Evolutionary conservation across 208 protist species (phyloP), one percentile per base, ranked within the genome.

Genomic region (Angomonas desouzai): DNA sequence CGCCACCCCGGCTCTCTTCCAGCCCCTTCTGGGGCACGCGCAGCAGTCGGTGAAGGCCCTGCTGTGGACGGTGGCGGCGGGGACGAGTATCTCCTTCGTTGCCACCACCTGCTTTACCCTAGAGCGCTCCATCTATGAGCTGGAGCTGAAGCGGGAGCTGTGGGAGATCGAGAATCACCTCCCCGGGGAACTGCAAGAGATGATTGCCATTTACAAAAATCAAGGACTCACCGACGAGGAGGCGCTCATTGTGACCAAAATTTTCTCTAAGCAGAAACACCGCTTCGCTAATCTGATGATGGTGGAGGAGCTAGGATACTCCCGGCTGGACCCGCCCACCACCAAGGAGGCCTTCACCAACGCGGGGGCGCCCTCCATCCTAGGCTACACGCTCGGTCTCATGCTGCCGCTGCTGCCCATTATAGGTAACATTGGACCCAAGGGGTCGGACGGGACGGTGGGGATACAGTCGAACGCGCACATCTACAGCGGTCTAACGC

Each of bases 81-180:
- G 81, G 0, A 48, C 66, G 9, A 69, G 76, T 18, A 48, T 89
- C 9, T 79, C 82, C 22, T 91, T 78, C 60, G 74, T 76, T 3
- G 63, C 70, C 0, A 81, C 78, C 10, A 77, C 62, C 55, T 72
- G 74, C 33, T 80, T 85, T 20, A 62, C 67, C 3, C 79, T 87
- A 45, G 89, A 95, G 67, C 74, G 89, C 0, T 55, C 65, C 22
- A 81, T 95, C 48, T 92, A 95, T 48, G 82, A 92, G 48, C 58
- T 92, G 16, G 92, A 98, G 66, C 68, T 94, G 48, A 68, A 76
- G 22, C 88, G 93, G n/a, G 90, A 98, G 70, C 62, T 91, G 66
- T 97, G 92, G 92, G 95, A 98, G 66, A 84, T 97, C 57, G 87
- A 98, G 7, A 96, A 97, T 57, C 75, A 96, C 75, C 65, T 93